Base-by-base conservation (phyloP, 2,329 filamentous ascomycete species). In the Fusarium beomiforme region DNA sequence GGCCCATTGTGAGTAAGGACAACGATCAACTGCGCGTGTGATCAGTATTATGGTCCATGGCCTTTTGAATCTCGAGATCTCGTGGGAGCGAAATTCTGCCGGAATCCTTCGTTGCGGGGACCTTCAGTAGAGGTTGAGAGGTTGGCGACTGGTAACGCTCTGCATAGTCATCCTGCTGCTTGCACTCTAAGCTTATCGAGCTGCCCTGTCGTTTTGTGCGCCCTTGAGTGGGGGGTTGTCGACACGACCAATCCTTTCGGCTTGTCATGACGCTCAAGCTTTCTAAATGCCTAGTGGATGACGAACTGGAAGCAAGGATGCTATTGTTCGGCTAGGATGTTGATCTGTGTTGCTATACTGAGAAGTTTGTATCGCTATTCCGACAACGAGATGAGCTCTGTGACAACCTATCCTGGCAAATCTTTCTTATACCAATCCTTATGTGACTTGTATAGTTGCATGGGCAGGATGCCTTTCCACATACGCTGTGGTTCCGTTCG, bases 151-250 rank as follows among this genome's bases (percentile, higher is more conserved):
- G 53, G 47, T n/a, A 37, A 54, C 43, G 50, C 33, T 50, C 58
- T 71, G 23, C 68, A 69, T 43, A 39, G 26, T 34, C 31, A 34
- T 55, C 51, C 60, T 69, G 29, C 60, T 69, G 29, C 36, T 50
- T 63, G 58, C 58, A 50, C 51, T 54, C 53, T 67, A 53, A 67
- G 67, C 65, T 68, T 63, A 55, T 67, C 61, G 41, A 66, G 42
- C 42, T 47, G 46, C 47, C 64, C 63, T 49, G 55, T 57, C 44
- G 41, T 36, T 47, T 64, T 46, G 42, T 56, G 50, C 61, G 33
- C 26, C 41, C 49, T 13, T 19, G 12, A 43, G 64, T 67, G 56
- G 64, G 17, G 47, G 41, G 41, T 59, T 47, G 19, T 53, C 54
- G 39, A 41, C 39, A 36, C 19, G 13, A 67, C 23, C 43, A 44